Base-by-base conservation (phyloP, 2,329 filamentous ascomycete genomes). In the Alternaria infectoria region DNA sequence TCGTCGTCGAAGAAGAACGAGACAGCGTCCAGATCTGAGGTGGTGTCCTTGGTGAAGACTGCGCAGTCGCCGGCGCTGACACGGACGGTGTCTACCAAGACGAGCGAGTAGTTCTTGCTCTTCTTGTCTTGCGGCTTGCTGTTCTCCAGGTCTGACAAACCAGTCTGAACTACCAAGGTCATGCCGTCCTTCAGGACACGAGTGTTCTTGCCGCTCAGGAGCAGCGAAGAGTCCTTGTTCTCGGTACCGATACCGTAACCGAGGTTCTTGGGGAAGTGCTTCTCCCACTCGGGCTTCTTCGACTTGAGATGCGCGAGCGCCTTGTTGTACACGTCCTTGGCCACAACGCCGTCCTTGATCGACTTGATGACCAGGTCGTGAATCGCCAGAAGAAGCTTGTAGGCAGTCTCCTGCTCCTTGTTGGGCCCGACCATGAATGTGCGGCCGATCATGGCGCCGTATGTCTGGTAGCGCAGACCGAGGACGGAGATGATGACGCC, bases 1-100 rank as follows among this genome's bases (percentile, higher is more conserved):
- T 97, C 93, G 71, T 98, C 95, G 77, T 97, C 97, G 85, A 99
- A 99, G 83, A 97, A 98, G 85, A 99, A 99, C 0, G 95, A 97
- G 43, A 95, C 95, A 5, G 93, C 93, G 74, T 98, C 96, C 62
- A 97, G 88, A 75, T 97, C 95, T 26, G 92, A 92, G 3, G 94
- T 90, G 0, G 95, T 94, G 77, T 97, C 94, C 62, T 93, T 93
- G 17, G 96, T 99, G 82, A 99, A 98, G 26, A 97, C 89, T 30
- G 93, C 90, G 1, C 91, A 88, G 54, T 97, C 93, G n/a, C 83
- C 77, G 32, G 88, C 85, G 11, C 91, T 92, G 54, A 97, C 93
- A 72, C 96, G 93, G 47, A 99, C 90, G 0, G 96, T 99, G 80
- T 99, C 96, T 2, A 92, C 94, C 50, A 99, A 88, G 52, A 97